These are phyloP conservation scores for Claviceps sp. DNA, from an alignment of 2,329 filamentous ascomycete genomes.

Conservation along the genomic window DNA sequence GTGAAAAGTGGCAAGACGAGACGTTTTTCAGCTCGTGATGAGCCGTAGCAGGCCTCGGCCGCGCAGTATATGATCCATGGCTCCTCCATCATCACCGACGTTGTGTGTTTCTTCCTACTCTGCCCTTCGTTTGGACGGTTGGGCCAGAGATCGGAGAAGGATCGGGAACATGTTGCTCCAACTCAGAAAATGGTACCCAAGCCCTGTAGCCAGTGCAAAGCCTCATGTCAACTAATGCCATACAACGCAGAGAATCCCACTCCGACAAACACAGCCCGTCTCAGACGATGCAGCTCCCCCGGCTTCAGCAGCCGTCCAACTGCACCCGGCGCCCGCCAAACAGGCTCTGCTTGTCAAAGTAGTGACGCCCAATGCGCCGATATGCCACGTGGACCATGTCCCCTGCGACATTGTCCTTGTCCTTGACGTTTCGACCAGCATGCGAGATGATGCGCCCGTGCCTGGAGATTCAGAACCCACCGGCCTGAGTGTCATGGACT, in stretches of 20 bases:
- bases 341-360: neutral
- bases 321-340: neutral
- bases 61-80: too few species aligned
- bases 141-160: too few species aligned
- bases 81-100: too few species aligned
- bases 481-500: constrained; percentile 42
- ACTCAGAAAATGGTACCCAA: neutral
- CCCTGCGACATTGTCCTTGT: constrained; percentile 48
- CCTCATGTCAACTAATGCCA: neutral
- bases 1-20: too few species aligned
- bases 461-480: constrained; percentile 33
- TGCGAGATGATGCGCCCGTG: constrained; percentile 32
- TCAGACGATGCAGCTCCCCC: neutral
- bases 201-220: neutral
- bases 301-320: neutral
- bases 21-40: too few species aligned
- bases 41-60: too few species aligned
- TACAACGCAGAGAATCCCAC: neutral
- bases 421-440: constrained; percentile 48
- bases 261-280: neutral
- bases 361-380: neutral
- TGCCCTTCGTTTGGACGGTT: too few species aligned
- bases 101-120: too few species aligned
- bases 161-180: too few species aligned
- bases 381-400: constrained; percentile 21